A percentile compares a stretch with the other conserved stretches of the same genome.
phyloP scores from a whole-genome alignment of 2,329 filamentous ascomycete genomes.

The Penicillium oxalicum region DNA sequence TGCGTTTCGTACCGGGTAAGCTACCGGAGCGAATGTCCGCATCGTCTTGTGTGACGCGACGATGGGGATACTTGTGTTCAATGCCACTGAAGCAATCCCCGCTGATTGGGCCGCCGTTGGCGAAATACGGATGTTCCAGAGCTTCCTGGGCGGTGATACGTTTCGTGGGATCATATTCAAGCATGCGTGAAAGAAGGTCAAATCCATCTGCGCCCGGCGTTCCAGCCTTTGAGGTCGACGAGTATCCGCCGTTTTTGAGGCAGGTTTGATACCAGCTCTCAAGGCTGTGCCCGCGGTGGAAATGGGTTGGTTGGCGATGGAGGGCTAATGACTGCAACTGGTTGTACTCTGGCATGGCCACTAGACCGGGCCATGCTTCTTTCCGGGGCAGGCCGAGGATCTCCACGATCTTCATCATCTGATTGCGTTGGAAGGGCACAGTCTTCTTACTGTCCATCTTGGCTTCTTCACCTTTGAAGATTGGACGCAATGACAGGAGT shows the following conservation, averaged over 20 bases:
- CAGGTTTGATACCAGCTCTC: constrained; percentile 76
- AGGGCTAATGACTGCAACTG: constrained; percentile 55
- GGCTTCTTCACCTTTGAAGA: constrained; percentile 97
- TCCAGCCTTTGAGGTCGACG: constrained; percentile 44
- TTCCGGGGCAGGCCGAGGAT: constrained; percentile 88
- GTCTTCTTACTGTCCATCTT: constrained; percentile 99
- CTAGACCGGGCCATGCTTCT: constrained; percentile 78
- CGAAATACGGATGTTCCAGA: constrained; percentile 86
- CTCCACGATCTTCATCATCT: constrained; percentile 98
- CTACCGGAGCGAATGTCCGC: constrained; percentile 91
- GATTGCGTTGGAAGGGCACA: constrained; percentile 92
- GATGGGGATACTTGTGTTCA: constrained; percentile 80
- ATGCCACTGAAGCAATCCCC: constrained; percentile 87
- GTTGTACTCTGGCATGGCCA: constrained; percentile 78
- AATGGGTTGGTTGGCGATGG: constrained; percentile 42
- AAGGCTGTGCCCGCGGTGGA: constrained; percentile 53
- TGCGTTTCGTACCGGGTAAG: constrained; percentile 84
- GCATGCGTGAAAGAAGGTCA: constrained; percentile 69
- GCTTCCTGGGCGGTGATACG: constrained; percentile 82
- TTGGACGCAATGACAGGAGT: constrained; percentile 78
- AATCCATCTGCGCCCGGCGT: constrained; percentile 71
- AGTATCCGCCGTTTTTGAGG: constrained; percentile 54
- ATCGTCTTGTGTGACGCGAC: constrained; percentile 87
- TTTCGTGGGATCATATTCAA: constrained; percentile 90
- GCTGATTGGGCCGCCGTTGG: constrained; percentile 60